Percentiles rank a stretch among this genome's conserved stretches.
phyloP scores from a whole-genome alignment of 331 rosid species.

The Rosa hybrid region DNA sequence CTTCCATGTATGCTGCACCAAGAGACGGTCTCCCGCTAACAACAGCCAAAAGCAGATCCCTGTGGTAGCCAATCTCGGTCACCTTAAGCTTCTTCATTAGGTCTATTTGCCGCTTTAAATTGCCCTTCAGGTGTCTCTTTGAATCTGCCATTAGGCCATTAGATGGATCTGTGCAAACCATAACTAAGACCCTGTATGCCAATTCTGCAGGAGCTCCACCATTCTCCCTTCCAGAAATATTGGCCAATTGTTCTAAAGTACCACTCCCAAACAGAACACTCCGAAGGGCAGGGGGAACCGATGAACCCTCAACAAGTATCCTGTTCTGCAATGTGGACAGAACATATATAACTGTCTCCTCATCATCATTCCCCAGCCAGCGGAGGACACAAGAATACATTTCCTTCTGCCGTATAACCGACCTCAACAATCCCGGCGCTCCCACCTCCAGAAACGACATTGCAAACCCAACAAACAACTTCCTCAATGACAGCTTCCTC shows the following conservation, averaged over 20 bases:
- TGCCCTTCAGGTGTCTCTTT: slow-evolving; percentile 63
- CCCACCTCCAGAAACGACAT: slow-evolving; percentile 95
- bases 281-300: slow-evolving; percentile 72
- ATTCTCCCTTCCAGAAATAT: slow-evolving; percentile 64
- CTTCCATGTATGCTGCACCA: slow-evolving; percentile 78
- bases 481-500: slow-evolving; percentile 42
- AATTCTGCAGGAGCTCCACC: slow-evolving; percentile 59
- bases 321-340: slow-evolving; percentile 64
- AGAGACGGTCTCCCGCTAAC: slow-evolving; percentile 58
- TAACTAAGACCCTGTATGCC: slow-evolving; percentile 57
- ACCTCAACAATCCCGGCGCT: slow-evolving; percentile 74
- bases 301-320: slow-evolving; percentile 65
- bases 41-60: slow-evolving; percentile 75
- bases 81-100: slow-evolving; percentile 75
- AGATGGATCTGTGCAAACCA: slow-evolving; percentile 73
- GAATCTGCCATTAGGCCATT: slow-evolving; percentile 92
- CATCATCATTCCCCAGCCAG: slow-evolving; percentile 68
- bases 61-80: slow-evolving; percentile 56
- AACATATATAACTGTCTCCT: slow-evolving; percentile 68
- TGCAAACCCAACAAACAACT: slow-evolving; percentile 85
- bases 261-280: slow-evolving; percentile 90
- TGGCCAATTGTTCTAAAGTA: slow-evolving; percentile 68
- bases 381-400: slow-evolving; percentile 84
- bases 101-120: slow-evolving; percentile 61
- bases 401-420: slow-evolving; percentile 75